Conservation (phyloP, 306 rosid species). For the Trifolium dubium region DNA sequence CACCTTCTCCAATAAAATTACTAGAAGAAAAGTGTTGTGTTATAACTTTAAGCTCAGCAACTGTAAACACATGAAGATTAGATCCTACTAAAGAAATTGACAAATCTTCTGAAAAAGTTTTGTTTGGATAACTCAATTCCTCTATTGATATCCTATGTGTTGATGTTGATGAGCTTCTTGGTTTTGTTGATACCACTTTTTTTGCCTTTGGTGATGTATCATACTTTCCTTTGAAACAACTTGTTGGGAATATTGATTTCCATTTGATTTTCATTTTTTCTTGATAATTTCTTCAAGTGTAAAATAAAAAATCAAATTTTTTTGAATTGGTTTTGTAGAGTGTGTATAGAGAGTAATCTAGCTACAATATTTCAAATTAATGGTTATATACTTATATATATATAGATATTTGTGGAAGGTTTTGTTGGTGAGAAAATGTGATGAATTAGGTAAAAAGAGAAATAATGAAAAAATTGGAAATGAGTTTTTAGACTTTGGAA, state of each 20-base stretch:
- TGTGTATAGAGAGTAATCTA: not conserved
- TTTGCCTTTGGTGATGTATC: constrained; percentile 49
- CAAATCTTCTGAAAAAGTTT: constrained; percentile 59
- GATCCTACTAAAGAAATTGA: constrained; percentile 81
- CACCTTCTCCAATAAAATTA: constrained; percentile 86
- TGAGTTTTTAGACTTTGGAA: constrained; percentile 38
- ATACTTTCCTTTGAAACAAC: constrained; percentile 57
- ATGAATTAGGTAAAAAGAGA: constrained; percentile 42
- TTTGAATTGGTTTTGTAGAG: not conserved
- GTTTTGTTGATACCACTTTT: constrained; percentile 58
- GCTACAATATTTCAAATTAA: not conserved
- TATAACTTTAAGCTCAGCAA: constrained; percentile 76
- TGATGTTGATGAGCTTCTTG: constrained; percentile 44
- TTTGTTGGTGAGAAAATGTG: constrained; percentile 35
- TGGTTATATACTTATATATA: too few relatives aligned
- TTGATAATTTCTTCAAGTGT: not conserved
- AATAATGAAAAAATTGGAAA: constrained; percentile 19
- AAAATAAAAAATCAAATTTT: not conserved
- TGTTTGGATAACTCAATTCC: constrained; percentile 72
- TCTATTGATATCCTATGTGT: constrained; percentile 59
- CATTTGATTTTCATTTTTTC: constrained; percentile 48
- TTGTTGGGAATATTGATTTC: constrained; percentile 59
- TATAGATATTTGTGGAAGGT: constrained; percentile 22
- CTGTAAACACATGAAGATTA: constrained; percentile 63
- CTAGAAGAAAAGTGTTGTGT: constrained; percentile 76